phyloP scores from a whole-genome alignment of 1,139 yeast species.

The Protomyces inouyei region DNA sequence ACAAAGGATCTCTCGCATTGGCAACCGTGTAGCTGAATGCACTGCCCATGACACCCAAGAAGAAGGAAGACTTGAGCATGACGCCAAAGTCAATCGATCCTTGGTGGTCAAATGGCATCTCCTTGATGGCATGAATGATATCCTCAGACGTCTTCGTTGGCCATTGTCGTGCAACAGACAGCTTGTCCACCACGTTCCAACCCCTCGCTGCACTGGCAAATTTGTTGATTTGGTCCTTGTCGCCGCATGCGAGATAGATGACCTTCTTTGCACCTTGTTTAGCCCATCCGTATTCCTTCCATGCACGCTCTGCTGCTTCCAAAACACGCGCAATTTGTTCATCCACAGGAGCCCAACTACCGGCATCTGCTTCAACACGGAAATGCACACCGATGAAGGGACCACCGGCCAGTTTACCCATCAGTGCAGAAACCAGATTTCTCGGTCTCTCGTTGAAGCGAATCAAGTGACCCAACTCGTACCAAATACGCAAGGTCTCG shows the following conservation, averaged over 20 bases:
- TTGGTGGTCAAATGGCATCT: slow-evolving; percentile 6
- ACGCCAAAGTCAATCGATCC: slow-evolving; percentile 11
- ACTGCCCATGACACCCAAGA: slow-evolving; percentile 2
- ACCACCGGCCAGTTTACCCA: background rate
- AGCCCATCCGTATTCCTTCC: background rate
- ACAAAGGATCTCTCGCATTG: slow-evolving; percentile 4
- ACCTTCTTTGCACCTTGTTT: background rate
- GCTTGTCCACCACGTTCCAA: slow-evolving; percentile 10
- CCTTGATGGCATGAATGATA: background rate
- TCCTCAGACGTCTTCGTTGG: background rate
- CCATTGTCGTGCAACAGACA: background rate
- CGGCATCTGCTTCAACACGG: slow-evolving; percentile 1
- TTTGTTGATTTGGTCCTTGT: slow-evolving; percentile 2
- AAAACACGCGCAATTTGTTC: background rate
- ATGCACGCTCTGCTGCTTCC: slow-evolving; percentile 3
- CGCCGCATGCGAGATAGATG: slow-evolving; percentile 12
- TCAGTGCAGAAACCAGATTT: background rate
- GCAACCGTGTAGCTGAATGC: slow-evolving; percentile 4
- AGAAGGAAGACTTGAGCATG: slow-evolving; percentile 5
- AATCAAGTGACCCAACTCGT: slow-evolving; percentile 1
- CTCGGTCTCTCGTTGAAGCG: background rate
- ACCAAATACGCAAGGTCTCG: background rate
- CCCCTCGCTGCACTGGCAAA: slow-evolving; percentile 2
- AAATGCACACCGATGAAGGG: slow-evolving; percentile 8
- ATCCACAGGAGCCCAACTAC: background rate